Evolutionary conservation across 345 rosid species (phyloP).

Genomic region (Arabidopsis thaliana): TAIR10.1 NC_003074.8:5823001-5823500

Average conservation of each 20-base stretch:
- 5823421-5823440: background rate
- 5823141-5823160: slow-evolving; percentile 46
- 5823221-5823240: background rate
- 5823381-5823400: background rate
- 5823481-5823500: background rate
- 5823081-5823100: slow-evolving; percentile 53
- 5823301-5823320: background rate
- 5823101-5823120: slow-evolving; percentile 45
- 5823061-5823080: slow-evolving; percentile 51
- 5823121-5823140: slow-evolving; percentile 49
- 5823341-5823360: background rate
- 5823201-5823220: background rate
- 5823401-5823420: background rate
- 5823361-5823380: background rate
- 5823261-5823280: background rate
- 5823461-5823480: no score
- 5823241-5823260: background rate
- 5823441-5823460: no score
- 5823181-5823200: background rate
- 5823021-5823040: slow-evolving; percentile 46
- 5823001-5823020: slow-evolving; percentile 50
- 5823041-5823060: slow-evolving; percentile 46
- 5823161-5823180: slow-evolving; percentile 29
- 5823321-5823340: background rate
- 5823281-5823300: background rate